Percentiles rank a stretch among this genome's conserved stretches.
Evolutionary conservation across 768 basidiomycete genomes (phyloP).

Genomic region (Suillus spraguei): DNA sequence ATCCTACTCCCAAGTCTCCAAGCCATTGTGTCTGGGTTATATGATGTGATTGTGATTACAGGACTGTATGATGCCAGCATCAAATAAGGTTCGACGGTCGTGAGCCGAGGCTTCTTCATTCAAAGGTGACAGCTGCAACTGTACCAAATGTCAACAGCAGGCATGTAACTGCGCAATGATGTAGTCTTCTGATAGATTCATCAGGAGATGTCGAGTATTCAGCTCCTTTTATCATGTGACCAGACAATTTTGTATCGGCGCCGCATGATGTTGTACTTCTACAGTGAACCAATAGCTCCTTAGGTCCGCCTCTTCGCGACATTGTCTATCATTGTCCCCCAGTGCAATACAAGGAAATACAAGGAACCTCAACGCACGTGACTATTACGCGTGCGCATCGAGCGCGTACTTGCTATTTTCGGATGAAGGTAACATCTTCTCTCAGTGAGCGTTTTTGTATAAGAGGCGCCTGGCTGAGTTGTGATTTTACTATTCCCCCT

Average conservation of each 20-base stretch:
- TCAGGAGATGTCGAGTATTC: not conserved
- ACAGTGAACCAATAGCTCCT: not conserved
- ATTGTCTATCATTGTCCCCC: conserved; percentile 2
- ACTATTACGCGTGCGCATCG: not conserved
- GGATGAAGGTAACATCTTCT: conserved; percentile 18
- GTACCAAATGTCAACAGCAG: conserved; percentile 16
- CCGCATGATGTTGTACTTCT: not conserved
- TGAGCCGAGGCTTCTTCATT: too few relatives aligned
- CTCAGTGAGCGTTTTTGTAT: conserved; percentile 10
- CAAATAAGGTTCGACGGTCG: too few relatives aligned
- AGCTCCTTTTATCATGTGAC: not conserved
- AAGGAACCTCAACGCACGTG: conserved; percentile 17
- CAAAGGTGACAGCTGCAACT: conserved; percentile 20
- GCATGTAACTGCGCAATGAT: conserved; percentile 23
- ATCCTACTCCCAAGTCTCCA: too few relatives aligned
- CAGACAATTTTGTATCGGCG: not conserved
- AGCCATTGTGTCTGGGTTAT: too few relatives aligned
- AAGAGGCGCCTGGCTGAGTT: conserved; percentile 4
- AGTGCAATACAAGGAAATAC: conserved; percentile 9
- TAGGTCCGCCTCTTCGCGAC: not conserved
- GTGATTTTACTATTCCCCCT: not conserved
- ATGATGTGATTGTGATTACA: too few relatives aligned
- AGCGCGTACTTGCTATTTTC: conserved; percentile 12
- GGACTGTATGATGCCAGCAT: too few relatives aligned
- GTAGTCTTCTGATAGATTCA: conserved; percentile 7